Evolutionary conservation across 2,329 filamentous ascomycete genomes (phyloP).

Genomic region (Diaporthe longicolla): DNA sequence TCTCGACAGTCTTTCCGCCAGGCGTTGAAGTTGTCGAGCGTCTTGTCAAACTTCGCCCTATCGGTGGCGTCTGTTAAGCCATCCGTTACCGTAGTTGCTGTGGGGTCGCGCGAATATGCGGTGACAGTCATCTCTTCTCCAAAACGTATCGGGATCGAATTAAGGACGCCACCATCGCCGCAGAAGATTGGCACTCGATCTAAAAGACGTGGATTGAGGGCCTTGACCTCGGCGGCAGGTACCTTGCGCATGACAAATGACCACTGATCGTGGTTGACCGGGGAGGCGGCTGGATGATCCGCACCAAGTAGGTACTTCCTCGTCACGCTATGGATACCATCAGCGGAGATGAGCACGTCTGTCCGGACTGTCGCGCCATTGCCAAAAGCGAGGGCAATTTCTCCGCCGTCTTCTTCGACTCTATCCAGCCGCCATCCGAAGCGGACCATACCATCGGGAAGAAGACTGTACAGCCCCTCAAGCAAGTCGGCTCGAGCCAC

Average conservation of each 20-base stretch:
- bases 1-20: conserved; percentile 15
- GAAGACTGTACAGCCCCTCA: conserved; percentile 48
- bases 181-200: conserved; percentile 9
- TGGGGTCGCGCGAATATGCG: conserved; percentile 1
- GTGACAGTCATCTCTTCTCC: conserved; percentile 15
- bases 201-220: not conserved
- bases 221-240: not conserved
- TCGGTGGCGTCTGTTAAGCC: not conserved
- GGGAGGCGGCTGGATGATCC: conserved; percentile 46
- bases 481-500: conserved; percentile 52
- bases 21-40: conserved; percentile 17
- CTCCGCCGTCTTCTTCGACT: conserved; percentile 12
- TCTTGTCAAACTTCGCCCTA: not conserved
- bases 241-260: conserved; percentile 33
- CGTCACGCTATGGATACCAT: conserved; percentile 56
- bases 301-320: conserved; percentile 52
- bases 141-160: conserved; percentile 9
- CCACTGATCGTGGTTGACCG: conserved; percentile 51
- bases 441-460: conserved; percentile 45
- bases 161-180: conserved; percentile 10
- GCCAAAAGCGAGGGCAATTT: not conserved
- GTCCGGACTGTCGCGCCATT: conserved; percentile 39
- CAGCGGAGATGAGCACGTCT: conserved; percentile 56
- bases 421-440: conserved; percentile 43
- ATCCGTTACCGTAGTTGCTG: not conserved